These are phyloP conservation scores for Peronospora destructor DNA, from an alignment of 352 stramenopile species.

Conservation along the genomic window DNA sequence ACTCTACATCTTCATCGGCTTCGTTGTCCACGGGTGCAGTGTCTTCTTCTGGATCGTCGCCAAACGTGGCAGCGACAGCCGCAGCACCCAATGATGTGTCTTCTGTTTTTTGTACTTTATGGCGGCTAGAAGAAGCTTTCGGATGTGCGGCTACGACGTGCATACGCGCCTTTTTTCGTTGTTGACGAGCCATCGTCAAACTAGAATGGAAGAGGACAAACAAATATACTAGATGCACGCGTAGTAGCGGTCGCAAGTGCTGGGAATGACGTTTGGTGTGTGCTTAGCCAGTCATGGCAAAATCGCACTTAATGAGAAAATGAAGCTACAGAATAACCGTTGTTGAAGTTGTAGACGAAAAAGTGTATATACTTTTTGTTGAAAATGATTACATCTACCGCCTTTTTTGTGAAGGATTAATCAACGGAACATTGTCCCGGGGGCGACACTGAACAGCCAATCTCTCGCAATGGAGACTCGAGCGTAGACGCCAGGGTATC, in stretches of 20 bases:
- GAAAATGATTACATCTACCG: too few species aligned
- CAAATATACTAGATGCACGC: background rate
- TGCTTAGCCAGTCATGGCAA: constrained; percentile 4
- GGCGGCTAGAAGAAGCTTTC: constrained; percentile 24
- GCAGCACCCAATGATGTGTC: constrained; percentile 37
- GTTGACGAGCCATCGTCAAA: constrained; percentile 39
- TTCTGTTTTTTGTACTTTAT: constrained; percentile 13
- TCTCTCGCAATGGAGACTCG: constrained; percentile 31
- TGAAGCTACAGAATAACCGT: background rate
- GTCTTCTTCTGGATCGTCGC: constrained; percentile 24
- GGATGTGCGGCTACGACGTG: constrained; percentile 49
- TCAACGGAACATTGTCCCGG: constrained; percentile 16
- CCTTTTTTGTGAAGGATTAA: too few species aligned
- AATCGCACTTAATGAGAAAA: background rate
- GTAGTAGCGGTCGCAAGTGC: background rate
- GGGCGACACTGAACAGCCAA: constrained; percentile 24
- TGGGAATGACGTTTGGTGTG: background rate
- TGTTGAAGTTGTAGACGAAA: background rate
- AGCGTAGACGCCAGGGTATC: constrained; percentile 47
- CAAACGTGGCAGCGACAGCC: constrained; percentile 61
- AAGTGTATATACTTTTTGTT: background rate
- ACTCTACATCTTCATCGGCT: constrained; percentile 29
- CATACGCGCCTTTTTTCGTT: constrained; percentile 51
- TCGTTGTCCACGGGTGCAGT: constrained; percentile 29
- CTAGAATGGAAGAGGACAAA: background rate